phyloP scores from a whole-genome alignment of 2,329 filamentous ascomycete genomes.

The Aspergillus sp. region DNA sequence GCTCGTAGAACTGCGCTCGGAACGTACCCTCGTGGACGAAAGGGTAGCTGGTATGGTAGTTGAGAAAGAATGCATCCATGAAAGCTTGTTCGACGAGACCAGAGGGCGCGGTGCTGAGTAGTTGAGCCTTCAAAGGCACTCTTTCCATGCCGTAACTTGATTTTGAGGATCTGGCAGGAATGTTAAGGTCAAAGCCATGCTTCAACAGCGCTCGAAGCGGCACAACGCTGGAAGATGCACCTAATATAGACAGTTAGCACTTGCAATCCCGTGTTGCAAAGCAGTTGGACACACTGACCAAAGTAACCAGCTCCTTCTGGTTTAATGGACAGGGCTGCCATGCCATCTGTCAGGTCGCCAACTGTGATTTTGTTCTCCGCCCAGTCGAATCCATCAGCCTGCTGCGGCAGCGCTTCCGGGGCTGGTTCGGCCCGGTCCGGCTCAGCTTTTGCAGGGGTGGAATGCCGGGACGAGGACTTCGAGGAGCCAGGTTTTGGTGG shows the following conservation, averaged over 20 bases:
- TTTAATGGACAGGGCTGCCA: constrained; percentile 44
- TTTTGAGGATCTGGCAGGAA: constrained; percentile 33
- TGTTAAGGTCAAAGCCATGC: constrained; percentile 43
- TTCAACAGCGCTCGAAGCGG: constrained; percentile 41
- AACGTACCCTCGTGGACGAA: constrained; percentile 52
- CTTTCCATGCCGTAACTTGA: constrained; percentile 25
- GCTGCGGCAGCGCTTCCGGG: constrained; percentile 47
- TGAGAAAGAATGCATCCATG: constrained; percentile 50
- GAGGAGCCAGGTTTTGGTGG: constrained; percentile 33
- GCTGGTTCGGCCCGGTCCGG: constrained; percentile 38
- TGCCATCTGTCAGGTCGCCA: constrained; percentile 42
- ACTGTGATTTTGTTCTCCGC: constrained; percentile 42
- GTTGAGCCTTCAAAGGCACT: constrained; percentile 41
- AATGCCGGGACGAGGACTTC: constrained; percentile 42
- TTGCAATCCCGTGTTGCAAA: neutral
- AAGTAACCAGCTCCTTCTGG: constrained; percentile 45
- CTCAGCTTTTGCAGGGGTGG: constrained; percentile 37
- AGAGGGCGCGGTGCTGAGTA: constrained; percentile 40
- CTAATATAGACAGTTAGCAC: constrained; percentile 20
- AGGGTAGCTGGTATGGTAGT: constrained; percentile 51
- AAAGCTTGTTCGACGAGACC: constrained; percentile 44
- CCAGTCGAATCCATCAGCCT: constrained; percentile 44
- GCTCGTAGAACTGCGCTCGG: constrained; percentile 49
- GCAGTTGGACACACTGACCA: constrained; percentile 24
- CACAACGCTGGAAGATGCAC: constrained; percentile 43